A percentile compares a stretch with the other conserved stretches of the same genome.
These are phyloP conservation scores for Kockiozyma suomiensis DNA, from an alignment of 805 yeast species.

Conservation along the genomic window DNA sequence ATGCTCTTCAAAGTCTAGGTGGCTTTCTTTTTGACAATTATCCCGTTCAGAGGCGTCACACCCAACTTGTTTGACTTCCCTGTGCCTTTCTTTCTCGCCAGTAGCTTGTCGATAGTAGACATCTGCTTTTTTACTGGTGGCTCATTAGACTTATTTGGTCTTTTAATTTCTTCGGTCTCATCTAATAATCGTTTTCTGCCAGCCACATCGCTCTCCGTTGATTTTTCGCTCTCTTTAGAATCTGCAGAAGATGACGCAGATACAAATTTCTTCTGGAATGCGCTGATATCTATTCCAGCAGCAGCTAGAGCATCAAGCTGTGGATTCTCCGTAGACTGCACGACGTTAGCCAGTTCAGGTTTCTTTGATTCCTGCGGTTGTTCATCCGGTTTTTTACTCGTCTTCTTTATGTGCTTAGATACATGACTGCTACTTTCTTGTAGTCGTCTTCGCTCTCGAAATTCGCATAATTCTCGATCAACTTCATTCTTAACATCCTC, in stretches of 20 bases:
- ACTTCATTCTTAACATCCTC: constrained; percentile 11
- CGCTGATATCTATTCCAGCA: constrained; percentile 9
- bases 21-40: constrained; percentile 1
- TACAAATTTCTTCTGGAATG: constrained; percentile 7
- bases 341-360: background rate
- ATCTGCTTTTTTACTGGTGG: constrained; percentile 2
- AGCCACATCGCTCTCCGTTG: background rate
- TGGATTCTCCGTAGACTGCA: background rate
- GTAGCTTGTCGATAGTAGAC: constrained; percentile 6
- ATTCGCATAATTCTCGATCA: constrained; percentile 12
- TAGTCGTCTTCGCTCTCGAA: constrained; percentile 11
- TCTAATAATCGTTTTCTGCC: background rate
- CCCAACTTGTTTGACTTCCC: background rate
- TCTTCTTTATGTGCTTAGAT: too few species aligned
- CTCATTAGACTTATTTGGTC: background rate
- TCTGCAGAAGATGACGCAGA: background rate
- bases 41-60: background rate
- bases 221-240: background rate
- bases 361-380: too few species aligned
- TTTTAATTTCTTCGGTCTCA: background rate
- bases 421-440: too few species aligned
- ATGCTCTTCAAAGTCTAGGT: too few species aligned
- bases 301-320: constrained; percentile 3
- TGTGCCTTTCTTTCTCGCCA: constrained; percentile 1
- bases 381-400: background rate